Percentiles rank a stretch among this genome's conserved stretches.
Conservation (phyloP, 768 basidiomycete genomes). For the Lentinula detonsa region DNA sequence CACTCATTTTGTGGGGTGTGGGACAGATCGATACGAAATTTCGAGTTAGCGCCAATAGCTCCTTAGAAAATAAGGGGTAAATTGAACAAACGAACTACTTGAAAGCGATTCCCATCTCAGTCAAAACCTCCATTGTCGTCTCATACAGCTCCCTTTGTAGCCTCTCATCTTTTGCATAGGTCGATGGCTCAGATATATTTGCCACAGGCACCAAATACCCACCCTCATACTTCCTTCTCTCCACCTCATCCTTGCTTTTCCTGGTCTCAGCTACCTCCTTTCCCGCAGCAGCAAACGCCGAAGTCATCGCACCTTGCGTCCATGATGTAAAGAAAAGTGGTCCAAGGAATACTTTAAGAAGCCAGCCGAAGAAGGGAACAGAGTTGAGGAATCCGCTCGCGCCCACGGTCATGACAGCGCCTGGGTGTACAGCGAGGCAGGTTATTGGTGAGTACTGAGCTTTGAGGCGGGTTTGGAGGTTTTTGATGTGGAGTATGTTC, state of each 20-base stretch:
- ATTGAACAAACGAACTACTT: no score
- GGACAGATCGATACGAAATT: no score
- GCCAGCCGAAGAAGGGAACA: conserved; percentile 8
- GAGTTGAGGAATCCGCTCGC: not conserved
- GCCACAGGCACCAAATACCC: conserved; percentile 22
- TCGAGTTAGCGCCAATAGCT: no score
- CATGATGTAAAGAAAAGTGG: conserved; percentile 14
- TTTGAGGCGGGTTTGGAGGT: conserved; percentile 35
- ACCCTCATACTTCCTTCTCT: conserved; percentile 2
- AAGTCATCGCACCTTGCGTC: conserved; percentile 18
- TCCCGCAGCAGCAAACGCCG: conserved; percentile 23
- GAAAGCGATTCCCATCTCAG: conserved; percentile 8
- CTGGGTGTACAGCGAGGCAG: conserved; percentile 22
- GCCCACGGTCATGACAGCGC: conserved; percentile 19
- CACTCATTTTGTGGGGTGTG: no score
- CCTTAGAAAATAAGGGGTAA: no score
- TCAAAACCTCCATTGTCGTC: conserved; percentile 19
- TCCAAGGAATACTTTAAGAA: conserved; percentile 14
- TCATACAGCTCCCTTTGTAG: conserved; percentile 23
- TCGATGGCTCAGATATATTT: conserved; percentile 9
- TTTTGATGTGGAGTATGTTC: conserved; percentile 25
- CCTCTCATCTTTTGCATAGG: conserved; percentile 13
- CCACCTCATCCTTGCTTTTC: no score
- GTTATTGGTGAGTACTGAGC: conserved; percentile 18
- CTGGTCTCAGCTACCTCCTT: conserved; percentile 12